These are phyloP conservation scores for Luzula sylvatica DNA, from an alignment of 176 grass and related monocot genomes.

Conservation along the genomic window DNA sequence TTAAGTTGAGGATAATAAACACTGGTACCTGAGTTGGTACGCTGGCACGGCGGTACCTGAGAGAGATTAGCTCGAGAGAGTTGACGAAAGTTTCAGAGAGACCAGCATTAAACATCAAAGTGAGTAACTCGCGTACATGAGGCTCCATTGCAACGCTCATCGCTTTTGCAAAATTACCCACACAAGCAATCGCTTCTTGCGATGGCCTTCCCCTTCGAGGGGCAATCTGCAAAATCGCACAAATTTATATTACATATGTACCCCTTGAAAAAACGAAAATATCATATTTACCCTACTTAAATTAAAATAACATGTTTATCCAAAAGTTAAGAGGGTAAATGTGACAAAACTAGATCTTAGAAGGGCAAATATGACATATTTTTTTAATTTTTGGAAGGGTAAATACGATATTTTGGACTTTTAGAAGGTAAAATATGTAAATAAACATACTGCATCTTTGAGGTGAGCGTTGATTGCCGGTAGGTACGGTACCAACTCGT, in stretches of 20 bases:
- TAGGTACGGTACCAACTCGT: slow-evolving; percentile 84
- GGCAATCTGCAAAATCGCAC: slow-evolving; percentile 57
- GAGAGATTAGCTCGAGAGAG: slow-evolving; percentile 66
- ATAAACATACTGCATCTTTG: slow-evolving; percentile 68
- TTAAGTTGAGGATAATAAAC: not conserved
- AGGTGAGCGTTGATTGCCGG: slow-evolving; percentile 66
- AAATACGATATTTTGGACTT: not conserved
- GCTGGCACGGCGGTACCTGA: slow-evolving; percentile 28
- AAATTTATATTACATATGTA: slow-evolving; percentile 6
- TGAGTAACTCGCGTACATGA: slow-evolving; percentile 82
- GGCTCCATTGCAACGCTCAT: slow-evolving; percentile 87
- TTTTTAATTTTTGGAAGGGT: too few species aligned
- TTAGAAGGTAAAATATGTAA: not conserved
- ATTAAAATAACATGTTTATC: slow-evolving; percentile 1
- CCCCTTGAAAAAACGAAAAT: not conserved
- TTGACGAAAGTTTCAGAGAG: slow-evolving; percentile 74
- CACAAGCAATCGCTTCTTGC: slow-evolving; percentile 88
- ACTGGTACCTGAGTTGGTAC: too few species aligned
- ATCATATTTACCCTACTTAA: too few species aligned
- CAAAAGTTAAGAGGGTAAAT: slow-evolving; percentile 18
- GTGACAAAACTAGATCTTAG: slow-evolving; percentile 22
- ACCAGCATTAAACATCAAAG: slow-evolving; percentile 82
- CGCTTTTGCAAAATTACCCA: slow-evolving; percentile 87
- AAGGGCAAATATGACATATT: too few species aligned
- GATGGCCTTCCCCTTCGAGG: slow-evolving; percentile 88